Evolutionary conservation across 2,329 filamentous ascomycete species (phyloP), one percentile per base, ranked within the genome.

Genomic region (Dichotomopilus funicola): DNA sequence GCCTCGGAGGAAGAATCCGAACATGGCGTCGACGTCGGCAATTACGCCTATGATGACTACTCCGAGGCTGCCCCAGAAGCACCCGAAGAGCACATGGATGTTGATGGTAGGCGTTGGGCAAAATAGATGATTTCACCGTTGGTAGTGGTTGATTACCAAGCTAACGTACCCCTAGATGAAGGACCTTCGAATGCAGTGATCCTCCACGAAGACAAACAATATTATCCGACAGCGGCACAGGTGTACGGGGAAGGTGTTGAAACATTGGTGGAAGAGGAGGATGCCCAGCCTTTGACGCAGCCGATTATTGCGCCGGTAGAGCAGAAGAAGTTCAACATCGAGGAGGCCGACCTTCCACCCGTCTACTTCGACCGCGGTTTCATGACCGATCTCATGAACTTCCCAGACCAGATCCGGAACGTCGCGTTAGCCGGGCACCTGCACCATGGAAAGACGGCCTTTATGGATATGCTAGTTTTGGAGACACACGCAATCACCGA

Each of bases 131-230:
- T 42, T 42, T 13, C 40, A 42, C 41, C 13, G 6, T 33, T 33
- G 27, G 5, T 31, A 33, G 58, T 6, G 34, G 42, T 13, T n/a
- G 49, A 59, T 56, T 42, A 62, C 48, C 31, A 27, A 27, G 19
- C 19, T 27, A 27, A 27, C 19, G 6, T 13, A 31, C 10, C 44
- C 50, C 59, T 62, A 81, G 83, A 90, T 70, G 87, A 91, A 49
- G 91, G 88, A 11, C 89, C 92, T 3, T 96, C 91, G 5, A 99
- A 97, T 71, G 92, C 94, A 51, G 91, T 99, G n/a, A 82, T 99
- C 56, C 81, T 99, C 46, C 94, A 99, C 74, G 94, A 99, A 78
- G 94, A 99, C 75, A 99, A 99, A 72, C 94, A 97, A 70, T 99
- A 99, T 73, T 99, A 99, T 69, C 94, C 94, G 35, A 96, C 91